phyloP scores from a whole-genome alignment of 2,329 filamentous ascomycete species.

The Cercospora zeina region DNA sequence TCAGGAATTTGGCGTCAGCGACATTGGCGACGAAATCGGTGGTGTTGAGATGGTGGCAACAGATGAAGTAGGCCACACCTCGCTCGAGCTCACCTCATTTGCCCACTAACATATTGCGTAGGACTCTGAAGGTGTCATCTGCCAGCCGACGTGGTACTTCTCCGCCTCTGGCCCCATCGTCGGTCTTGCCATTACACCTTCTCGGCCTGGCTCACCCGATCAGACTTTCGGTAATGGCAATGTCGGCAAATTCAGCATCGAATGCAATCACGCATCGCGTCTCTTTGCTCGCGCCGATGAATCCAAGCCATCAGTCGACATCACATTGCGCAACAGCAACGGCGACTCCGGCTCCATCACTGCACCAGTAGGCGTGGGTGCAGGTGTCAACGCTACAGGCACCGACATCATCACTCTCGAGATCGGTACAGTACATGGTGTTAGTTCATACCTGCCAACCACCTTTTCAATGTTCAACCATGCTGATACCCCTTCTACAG shows the following conservation, averaged over 20 bases:
- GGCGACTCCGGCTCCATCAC: background rate
- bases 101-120: background rate
- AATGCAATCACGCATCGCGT: background rate
- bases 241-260: background rate
- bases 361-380: background rate
- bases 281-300: background rate
- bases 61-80: background rate
- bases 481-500: background rate
- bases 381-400: conserved; percentile 1
- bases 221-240: background rate
- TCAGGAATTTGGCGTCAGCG: background rate
- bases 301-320: background rate
- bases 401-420: conserved; percentile 1
- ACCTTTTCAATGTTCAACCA: background rate
- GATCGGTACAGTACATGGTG: background rate
- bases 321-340: background rate
- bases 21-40: background rate
- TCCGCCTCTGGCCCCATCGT: background rate
- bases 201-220: background rate
- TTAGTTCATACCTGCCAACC: background rate
- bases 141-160: background rate
- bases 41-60: background rate
- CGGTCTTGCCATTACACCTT: background rate
- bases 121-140: background rate
- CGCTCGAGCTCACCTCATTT: background rate